Evolutionary conservation across 176 grass and related monocot genomes (phyloP), one percentile per base, ranked within the genome.

Genomic region (Musa beccarii): DNA sequence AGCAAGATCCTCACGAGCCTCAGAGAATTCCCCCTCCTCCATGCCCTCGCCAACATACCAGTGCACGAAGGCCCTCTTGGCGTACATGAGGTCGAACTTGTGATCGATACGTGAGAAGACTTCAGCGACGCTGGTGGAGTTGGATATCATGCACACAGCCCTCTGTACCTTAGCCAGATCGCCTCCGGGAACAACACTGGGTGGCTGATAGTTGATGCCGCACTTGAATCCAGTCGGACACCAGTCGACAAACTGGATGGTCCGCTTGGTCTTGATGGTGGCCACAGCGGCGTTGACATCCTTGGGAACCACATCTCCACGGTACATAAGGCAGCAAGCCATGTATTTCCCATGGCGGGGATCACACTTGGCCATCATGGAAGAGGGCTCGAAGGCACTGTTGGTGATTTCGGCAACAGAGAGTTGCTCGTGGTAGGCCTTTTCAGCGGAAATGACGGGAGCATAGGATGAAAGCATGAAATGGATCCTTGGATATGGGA

Each of bases 381-480:
- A 76, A 9, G 74, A 76, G 13, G 74, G 74, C 57, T 76, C 74
- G 34, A 76, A 76, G 13, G 74, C 74, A 13, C 74, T 76, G 74
- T 76, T 76, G 14, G 74, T 76, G 16, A 76, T 76, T 20, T 76
- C 74, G 34, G 74, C 74, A 11, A 76, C 74, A 21, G 74, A 76
- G 29, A 76, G 74, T 20, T 76, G 74, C 74, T 76, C 74, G 34
- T 76, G 74, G 74, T 76, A 76, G 74, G 74, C 74, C 74, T 76
- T 76, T 56, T 76, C 74, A 0, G 74, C 74, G 16, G 74, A 76
- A 57, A 76, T 76, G 74, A 76, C 74, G 17, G 74, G 74, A 11
- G 74, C 74, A 21, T 76, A 76, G 17, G 74, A 76, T 5, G 74
- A 76, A 34, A 76, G 74, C 74, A 76, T 76, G 74, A 76, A 76